A percentile compares a stretch with the other conserved stretches of the same genome.
phyloP scores from a whole-genome alignment of 176 grass and related monocot genomes.

The Leersia perrieri region DNA sequence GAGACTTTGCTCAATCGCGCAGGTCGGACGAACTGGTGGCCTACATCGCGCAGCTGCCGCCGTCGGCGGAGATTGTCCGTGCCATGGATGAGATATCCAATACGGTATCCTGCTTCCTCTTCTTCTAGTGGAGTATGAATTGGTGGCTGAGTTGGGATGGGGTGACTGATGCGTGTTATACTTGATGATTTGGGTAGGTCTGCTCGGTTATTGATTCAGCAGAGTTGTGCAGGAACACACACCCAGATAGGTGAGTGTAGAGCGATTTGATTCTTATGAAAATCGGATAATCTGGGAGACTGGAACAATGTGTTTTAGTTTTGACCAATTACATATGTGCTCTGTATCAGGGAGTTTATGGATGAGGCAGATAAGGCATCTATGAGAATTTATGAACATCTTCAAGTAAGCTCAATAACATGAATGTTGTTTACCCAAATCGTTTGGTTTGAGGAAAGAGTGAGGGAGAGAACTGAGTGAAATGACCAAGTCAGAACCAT shows the following conservation, averaged over 20 bases:
- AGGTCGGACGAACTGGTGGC: constrained; percentile 82
- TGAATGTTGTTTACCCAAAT: not conserved
- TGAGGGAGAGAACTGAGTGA: not conserved
- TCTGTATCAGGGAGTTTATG: constrained; percentile 68
- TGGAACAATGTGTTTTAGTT: not conserved
- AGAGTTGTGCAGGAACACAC: constrained; percentile 82
- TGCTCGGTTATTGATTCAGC: constrained; percentile 91
- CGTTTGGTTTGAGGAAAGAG: not conserved
- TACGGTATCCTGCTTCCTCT: constrained; percentile 37
- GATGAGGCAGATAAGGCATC: constrained; percentile 87
- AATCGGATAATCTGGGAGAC: not conserved
- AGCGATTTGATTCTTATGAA: not conserved
- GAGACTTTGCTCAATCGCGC: constrained; percentile 16
- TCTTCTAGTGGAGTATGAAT: not conserved
- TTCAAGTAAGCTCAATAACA: constrained; percentile 62
- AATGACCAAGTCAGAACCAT: not conserved
- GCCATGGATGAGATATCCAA: constrained; percentile 96
- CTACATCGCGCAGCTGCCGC: constrained; percentile 49
- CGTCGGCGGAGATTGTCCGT: constrained; percentile 62
- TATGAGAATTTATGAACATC: constrained; percentile 80
- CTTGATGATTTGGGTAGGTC: constrained; percentile 48
- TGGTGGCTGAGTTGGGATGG: not conserved
- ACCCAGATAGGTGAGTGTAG: constrained; percentile 65
- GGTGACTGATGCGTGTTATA: not conserved
- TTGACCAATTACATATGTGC: not conserved